Evolutionary conservation across 257 asterid genomes (phyloP).

Genomic region (Ajuga chamaepitys): DNA sequence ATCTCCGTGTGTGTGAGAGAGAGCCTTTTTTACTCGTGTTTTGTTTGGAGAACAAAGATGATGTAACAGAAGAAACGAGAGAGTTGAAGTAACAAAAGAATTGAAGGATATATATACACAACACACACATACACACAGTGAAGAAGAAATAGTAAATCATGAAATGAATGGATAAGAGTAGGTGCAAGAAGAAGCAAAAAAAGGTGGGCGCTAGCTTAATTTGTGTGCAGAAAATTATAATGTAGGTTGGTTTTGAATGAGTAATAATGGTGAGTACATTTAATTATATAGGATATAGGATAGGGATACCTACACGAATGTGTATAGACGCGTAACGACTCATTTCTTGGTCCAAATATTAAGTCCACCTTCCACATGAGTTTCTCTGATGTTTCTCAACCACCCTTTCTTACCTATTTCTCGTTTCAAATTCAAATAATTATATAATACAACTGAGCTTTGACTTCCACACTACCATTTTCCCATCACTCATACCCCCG

Average conservation of each 20-base stretch:
- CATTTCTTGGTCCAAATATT: conserved; percentile 1
- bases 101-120: not conserved
- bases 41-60: not conserved
- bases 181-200: not conserved
- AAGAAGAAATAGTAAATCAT: not conserved
- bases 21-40: not conserved
- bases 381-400: conserved; percentile 28
- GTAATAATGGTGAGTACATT: not conserved
- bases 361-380: not conserved
- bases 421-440: not conserved
- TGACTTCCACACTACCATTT: not conserved
- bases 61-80: not conserved
- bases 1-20: conserved; percentile 3
- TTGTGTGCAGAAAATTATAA: not conserved
- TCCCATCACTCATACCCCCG: too few relatives aligned
- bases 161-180: not conserved
- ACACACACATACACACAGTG: not conserved
- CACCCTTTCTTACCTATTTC: not conserved
- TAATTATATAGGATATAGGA: not conserved
- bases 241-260: conserved; percentile 1
- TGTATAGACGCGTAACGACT: conserved; percentile 15
- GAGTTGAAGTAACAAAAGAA: not conserved
- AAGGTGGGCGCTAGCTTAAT: conserved; percentile 21
- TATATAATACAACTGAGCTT: too few relatives aligned
- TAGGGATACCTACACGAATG: not conserved